These are phyloP conservation scores for Trichoderma sp. DNA, from an alignment of 2,329 filamentous ascomycete genomes.

Conservation along the genomic window DNA sequence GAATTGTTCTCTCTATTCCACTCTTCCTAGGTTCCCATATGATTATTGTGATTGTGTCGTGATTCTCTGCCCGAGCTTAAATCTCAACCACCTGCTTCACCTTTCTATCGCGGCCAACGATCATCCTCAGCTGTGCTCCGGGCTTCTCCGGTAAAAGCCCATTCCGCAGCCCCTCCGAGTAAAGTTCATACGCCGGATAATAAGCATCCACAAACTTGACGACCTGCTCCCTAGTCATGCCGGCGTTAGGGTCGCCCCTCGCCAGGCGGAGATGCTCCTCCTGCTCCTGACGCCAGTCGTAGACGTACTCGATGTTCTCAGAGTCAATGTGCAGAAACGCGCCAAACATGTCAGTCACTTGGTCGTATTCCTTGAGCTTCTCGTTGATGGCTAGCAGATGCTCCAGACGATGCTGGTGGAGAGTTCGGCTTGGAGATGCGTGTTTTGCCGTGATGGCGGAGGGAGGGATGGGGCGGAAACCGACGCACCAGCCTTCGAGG, in stretches of 20 bases:
- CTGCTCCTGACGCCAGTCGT: slow-evolving; percentile 81
- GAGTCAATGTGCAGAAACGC: slow-evolving; percentile 67
- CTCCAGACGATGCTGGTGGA: slow-evolving; percentile 50
- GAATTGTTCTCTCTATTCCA: not conserved
- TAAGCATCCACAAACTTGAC: slow-evolving; percentile 70
- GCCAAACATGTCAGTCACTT: slow-evolving; percentile 52
- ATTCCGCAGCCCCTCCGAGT: slow-evolving; percentile 57
- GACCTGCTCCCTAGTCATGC: slow-evolving; percentile 83
- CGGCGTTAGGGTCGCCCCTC: slow-evolving; percentile 59
- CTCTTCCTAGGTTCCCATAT: not conserved
- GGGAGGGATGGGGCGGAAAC: slow-evolving; percentile 67
- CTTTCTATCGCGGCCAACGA: slow-evolving; percentile 61
- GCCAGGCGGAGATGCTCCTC: slow-evolving; percentile 68
- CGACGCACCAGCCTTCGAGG: slow-evolving; percentile 90
- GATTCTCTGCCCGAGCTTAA: not conserved
- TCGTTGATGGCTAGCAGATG: slow-evolving; percentile 55
- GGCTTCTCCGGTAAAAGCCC: slow-evolving; percentile 56
- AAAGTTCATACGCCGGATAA: slow-evolving; percentile 73
- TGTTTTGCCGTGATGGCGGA: slow-evolving; percentile 54
- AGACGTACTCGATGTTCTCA: slow-evolving; percentile 72
- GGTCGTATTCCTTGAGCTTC: slow-evolving; percentile 50
- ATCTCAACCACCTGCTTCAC: slow-evolving; percentile 57
- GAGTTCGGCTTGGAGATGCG: slow-evolving; percentile 53
- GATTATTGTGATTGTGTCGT: not conserved
- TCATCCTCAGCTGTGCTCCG: slow-evolving; percentile 60